Base-by-base conservation (phyloP, 768 basidiomycete species). In the Mycena kentingensis region DNA sequence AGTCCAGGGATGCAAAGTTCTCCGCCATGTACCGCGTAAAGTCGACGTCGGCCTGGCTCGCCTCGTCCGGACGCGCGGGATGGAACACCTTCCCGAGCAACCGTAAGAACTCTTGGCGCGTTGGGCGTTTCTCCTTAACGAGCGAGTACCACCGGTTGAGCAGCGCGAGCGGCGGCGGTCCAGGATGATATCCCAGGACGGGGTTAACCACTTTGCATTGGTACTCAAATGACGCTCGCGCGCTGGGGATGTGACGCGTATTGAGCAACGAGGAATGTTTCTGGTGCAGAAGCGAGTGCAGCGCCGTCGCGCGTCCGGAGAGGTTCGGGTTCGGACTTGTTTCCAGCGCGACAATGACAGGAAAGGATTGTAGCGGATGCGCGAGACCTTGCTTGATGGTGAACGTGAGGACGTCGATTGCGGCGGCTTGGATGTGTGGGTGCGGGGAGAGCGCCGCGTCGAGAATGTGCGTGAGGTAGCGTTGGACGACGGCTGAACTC, bases 381-480 rank as follows among this genome's bases (percentile, higher is more conserved):
- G 93, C 92, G 46, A 98, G 77, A 3, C 97, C 97, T 69, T 98
- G 96, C 63, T 88, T 93, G 57, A 98, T 85, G 0, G 94, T 96
- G 63, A 97, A 96, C 27, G 82, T 88, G 48, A 99, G 70, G 37
- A 98, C 88, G 57, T 98, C 95, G 46, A 98, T 81, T 6, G 95
- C 96, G 19, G 87, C 79, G 18, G 79, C 78, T 66, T 96, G 93
- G 35, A 89, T 89, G 46, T 81, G 81, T 2, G 75, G 57, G 58
- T 88, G 79, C 47, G 77, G 77, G 2, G 92, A 89, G 19, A 94
- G 67, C 0, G 91, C 89, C 0, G 93, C 89, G 1, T 87, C 78
- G 32, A 98, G 72, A 45, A 99, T 93, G 28, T 84, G 84, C 12
- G 77, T 70, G 35, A 98, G 74, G 63, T 98, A 98, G 8, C 96